phyloP scores from a whole-genome alignment of 1,284 basidiomycete species.

The Malassezia slooffiae region DNA sequence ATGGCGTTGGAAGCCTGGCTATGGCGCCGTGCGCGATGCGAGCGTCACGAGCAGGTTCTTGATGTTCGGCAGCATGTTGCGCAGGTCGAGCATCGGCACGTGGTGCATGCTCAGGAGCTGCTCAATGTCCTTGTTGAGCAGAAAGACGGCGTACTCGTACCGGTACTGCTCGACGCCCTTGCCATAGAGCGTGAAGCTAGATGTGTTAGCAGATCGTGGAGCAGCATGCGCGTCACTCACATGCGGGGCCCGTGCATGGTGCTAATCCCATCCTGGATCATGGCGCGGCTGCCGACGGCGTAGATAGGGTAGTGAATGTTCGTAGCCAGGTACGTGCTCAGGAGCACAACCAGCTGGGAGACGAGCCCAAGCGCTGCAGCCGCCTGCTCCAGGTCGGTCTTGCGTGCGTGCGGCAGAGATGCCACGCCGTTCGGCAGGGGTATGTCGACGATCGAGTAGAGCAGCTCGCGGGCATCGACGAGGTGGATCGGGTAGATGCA shows the following conservation, averaged over 20 bases:
- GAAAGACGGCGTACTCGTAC: conserved; percentile 93
- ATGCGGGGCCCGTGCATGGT: conserved; percentile 39
- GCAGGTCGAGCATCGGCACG: conserved; percentile 67
- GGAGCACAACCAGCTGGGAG: conserved; percentile 34
- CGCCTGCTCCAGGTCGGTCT: conserved; percentile 2
- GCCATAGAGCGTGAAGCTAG: conserved; percentile 65
- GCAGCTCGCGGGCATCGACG: conserved; percentile 30
- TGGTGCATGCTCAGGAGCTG: conserved; percentile 35
- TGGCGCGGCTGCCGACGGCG: conserved; percentile 32
- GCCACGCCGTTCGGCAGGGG: conserved; percentile 34
- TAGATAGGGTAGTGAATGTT: conserved; percentile 38
- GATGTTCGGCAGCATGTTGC: conserved; percentile 89
- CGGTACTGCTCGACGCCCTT: conserved; percentile 89
- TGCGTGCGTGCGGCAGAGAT: background rate
- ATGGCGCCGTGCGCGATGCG: too few species aligned
- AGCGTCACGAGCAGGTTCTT: conserved; percentile 84
- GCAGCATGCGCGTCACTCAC: conserved; percentile 1
- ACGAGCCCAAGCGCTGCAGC: conserved; percentile 28
- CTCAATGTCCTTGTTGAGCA: conserved; percentile 95
- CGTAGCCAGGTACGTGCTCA: conserved; percentile 31
- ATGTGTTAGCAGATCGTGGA: background rate
- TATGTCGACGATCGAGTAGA: conserved; percentile 36
- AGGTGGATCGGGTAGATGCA: conserved; percentile 41
- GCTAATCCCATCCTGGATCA: conserved; percentile 39
- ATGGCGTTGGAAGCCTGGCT: too few species aligned